Evolutionary conservation across 106 monocot species (phyloP), one percentile per base, ranked within the genome.

Genomic region (Dioscorea zingiberensis): DNA sequence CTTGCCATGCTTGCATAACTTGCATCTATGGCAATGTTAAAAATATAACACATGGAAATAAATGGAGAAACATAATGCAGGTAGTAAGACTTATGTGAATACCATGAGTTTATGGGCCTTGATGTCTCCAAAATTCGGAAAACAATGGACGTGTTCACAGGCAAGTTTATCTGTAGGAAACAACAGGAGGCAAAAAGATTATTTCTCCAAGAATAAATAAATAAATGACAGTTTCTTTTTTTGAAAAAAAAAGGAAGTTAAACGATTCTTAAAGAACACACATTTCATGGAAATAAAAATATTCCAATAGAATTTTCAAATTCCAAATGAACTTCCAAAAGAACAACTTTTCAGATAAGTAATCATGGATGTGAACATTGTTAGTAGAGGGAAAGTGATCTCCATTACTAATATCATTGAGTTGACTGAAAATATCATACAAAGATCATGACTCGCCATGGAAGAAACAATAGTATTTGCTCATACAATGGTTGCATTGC

Each of bases 91-190:
- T 44, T 21, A 44, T 18, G 18, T 29, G n/a, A 45, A 29, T 76
- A 76, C 81, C 81, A 76, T 55, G 19, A 81, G 58, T 54, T 57
- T n/a, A 30, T 67, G 76, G 44, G 76, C 67, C 68, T 81, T 72
- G 63, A 81, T 76, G 53, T 81, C 47, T 69, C 81, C 81, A 58
- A 72, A 21, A 55, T 64, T 15, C 27, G 72, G 71, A 47, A 81
- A 76, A 59, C 76, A 76, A 17, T 17, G 54, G 18, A 27, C 67
- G 32, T 81, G 81, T 63, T 81, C 81, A 26, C 21, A 23, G 16
- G 14, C 71, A 47, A 80, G 60, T 63, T 75, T 80, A 47, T 55
- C 80, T 80, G 71, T 46, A 10, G 47, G 9, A 38, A 38, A 6
- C 1, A 38, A 38, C 4, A 56, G 18, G 59, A 61, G 2, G 16